Percentiles rank a stretch among this genome's conserved stretches.
Evolutionary conservation across 208 protist genomes (phyloP).

Genomic region (Acanthamoeba quina): DNA sequence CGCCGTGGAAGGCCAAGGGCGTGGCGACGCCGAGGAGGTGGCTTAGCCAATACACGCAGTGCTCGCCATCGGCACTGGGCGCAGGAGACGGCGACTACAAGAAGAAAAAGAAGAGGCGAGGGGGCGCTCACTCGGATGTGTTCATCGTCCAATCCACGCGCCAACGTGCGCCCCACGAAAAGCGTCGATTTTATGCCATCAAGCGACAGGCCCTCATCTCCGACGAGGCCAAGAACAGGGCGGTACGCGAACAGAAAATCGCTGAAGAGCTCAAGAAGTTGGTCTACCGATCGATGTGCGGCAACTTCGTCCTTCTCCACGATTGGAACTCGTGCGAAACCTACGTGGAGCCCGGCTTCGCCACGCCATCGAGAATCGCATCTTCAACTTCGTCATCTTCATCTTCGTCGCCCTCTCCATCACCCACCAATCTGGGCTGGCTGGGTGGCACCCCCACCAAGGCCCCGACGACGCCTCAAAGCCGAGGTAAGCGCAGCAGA

Average conservation of each 20-base stretch:
- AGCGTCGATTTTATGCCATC: neutral
- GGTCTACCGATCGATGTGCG: neutral
- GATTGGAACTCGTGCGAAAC: conserved; percentile 12
- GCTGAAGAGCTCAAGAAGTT: conserved; percentile 7
- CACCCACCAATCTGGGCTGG: neutral
- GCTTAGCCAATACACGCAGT: neutral
- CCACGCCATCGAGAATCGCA: neutral
- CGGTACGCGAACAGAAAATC: conserved; percentile 9
- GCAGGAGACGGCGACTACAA: neutral
- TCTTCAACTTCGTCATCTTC: neutral
- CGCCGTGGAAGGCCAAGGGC: conserved; percentile 9
- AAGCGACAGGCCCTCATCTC: conserved; percentile 31
- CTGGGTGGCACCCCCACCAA: neutral
- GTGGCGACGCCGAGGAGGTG: conserved; percentile 1
- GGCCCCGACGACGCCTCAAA: neutral
- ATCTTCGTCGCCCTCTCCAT: neutral
- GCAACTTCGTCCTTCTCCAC: conserved; percentile 28
- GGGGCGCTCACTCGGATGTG: conserved; percentile 5
- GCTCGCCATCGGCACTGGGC: neutral
- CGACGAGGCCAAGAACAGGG: neutral
- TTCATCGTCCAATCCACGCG: conserved; percentile 22
- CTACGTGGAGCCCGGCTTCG: neutral
- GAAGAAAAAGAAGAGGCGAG: conserved; percentile 9
- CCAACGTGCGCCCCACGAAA: neutral
- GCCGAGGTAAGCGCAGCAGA: neutral